Conservation (phyloP, 2,329 filamentous ascomycete genomes). For the Fonsecaea erecta region DNA sequence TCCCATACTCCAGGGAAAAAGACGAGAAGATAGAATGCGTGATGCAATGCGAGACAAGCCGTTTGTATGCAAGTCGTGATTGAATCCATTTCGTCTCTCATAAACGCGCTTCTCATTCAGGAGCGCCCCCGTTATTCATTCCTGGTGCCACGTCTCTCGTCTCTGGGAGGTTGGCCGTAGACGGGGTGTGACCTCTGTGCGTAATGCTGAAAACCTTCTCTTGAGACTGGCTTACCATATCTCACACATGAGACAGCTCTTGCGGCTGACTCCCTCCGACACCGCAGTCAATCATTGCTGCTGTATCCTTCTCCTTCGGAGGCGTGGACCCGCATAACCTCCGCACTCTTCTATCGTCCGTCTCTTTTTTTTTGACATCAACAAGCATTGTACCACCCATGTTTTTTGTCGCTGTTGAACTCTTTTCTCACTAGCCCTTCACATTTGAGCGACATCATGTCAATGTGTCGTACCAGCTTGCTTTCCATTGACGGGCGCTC, state of each 20-base stretch:
- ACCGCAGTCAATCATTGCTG: neutral
- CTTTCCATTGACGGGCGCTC: neutral
- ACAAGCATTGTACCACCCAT: neutral
- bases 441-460: neutral
- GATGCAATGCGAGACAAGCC: neutral
- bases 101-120: neutral
- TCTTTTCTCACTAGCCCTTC: neutral
- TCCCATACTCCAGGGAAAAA: neutral
- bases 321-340: conserved; percentile 6
- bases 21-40: neutral
- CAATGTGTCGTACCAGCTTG: neutral
- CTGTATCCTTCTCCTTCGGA: neutral
- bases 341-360: neutral
- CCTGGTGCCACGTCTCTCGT: neutral
- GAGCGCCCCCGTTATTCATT: neutral
- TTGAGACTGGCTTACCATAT: neutral
- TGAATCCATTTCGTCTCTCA: conserved; percentile 3
- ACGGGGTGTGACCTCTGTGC: neutral
- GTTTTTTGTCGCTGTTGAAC: neutral
- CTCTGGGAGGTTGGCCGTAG: neutral
- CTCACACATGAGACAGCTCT: neutral
- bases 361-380: neutral
- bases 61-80: conserved; percentile 1
- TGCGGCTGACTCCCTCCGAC: neutral
- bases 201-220: neutral